Conservation (phyloP, 106 monocot genomes). For the Platanthera zijinensis region DNA sequence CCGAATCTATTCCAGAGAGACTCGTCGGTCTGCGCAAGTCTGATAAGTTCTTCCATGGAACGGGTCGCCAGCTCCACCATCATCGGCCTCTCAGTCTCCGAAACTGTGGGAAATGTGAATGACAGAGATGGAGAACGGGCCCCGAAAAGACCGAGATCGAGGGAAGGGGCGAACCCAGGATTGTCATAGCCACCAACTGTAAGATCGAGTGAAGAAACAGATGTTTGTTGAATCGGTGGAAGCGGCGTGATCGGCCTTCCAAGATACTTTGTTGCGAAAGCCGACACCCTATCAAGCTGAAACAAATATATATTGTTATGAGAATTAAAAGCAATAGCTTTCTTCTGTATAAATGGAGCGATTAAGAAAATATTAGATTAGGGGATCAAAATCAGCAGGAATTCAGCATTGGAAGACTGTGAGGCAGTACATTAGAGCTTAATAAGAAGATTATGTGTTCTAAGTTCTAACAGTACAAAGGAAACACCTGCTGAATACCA, state of each 20-base stretch:
- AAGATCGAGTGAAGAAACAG: slow-evolving; percentile 54
- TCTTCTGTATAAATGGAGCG: neutral
- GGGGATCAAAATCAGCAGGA: neutral
- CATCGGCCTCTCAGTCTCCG: slow-evolving; percentile 71
- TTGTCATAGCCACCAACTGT: slow-evolving; percentile 42
- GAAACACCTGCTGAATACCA: neutral
- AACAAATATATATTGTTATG: neutral
- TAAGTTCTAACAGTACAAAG: neutral
- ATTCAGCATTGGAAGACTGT: no score
- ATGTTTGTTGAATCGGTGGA: slow-evolving; percentile 46
- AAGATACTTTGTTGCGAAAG: slow-evolving; percentile 63
- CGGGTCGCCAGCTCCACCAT: slow-evolving; percentile 63
- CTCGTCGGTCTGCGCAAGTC: slow-evolving; percentile 52
- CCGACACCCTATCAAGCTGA: slow-evolving; percentile 75
- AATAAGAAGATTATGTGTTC: neutral
- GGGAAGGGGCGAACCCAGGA: slow-evolving; percentile 29
- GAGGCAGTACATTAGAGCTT: no score
- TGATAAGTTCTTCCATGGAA: slow-evolving; percentile 70
- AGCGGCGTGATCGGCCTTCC: slow-evolving; percentile 73
- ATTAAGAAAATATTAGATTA: neutral
- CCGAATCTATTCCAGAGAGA: slow-evolving; percentile 57
- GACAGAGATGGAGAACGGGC: slow-evolving; percentile 24
- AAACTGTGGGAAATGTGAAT: slow-evolving; percentile 39
- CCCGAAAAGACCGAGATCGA: slow-evolving; percentile 63
- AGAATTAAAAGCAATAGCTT: neutral